Evolutionary conservation across 345 rosid genomes (phyloP).

Genomic region (Odontarrhena argentea): DNA sequence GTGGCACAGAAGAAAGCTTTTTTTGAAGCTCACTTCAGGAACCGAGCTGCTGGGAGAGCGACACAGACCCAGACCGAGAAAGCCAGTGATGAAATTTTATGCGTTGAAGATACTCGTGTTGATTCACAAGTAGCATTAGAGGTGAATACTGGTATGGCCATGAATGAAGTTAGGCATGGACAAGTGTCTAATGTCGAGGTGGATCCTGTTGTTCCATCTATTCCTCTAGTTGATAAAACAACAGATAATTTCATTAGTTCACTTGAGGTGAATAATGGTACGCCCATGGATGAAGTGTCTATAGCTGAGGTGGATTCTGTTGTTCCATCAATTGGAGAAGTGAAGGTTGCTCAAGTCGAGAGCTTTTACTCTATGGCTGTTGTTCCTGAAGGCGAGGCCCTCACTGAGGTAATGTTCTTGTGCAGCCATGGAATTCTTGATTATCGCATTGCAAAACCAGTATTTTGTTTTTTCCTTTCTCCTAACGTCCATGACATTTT

Average conservation of each 20-base stretch:
- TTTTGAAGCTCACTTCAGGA: conserved; percentile 86
- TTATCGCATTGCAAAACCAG: conserved; percentile 18
- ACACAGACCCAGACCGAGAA: conserved; percentile 44
- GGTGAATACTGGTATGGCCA: conserved; percentile 12
- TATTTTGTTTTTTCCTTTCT: conserved; percentile 11
- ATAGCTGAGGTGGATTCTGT: conserved; percentile 32
- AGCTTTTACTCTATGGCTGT: conserved; percentile 29
- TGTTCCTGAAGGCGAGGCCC: conserved; percentile 36
- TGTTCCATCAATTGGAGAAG: conserved; percentile 34
- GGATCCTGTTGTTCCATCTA: conserved; percentile 26
- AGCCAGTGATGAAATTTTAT: conserved; percentile 26
- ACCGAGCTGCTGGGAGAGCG: conserved; percentile 65
- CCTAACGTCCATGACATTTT: conserved; percentile 38
- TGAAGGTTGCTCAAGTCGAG: conserved; percentile 33
- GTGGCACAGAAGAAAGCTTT: conserved; percentile 91
- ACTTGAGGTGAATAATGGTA: conserved; percentile 9
- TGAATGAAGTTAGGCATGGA: conserved; percentile 34
- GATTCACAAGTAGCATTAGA: conserved; percentile 27
- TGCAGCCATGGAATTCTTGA: conserved; percentile 6
- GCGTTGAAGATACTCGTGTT: conserved; percentile 11
- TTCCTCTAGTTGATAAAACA: conserved; percentile 25
- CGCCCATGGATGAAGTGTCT: conserved; percentile 24
- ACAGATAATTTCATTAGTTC: neutral
- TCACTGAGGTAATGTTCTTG: conserved; percentile 45
- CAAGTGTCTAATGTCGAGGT: conserved; percentile 29